These are phyloP conservation scores for Biancaea sappan DNA, from an alignment of 306 rosid genomes.

Conservation along the genomic window DNA sequence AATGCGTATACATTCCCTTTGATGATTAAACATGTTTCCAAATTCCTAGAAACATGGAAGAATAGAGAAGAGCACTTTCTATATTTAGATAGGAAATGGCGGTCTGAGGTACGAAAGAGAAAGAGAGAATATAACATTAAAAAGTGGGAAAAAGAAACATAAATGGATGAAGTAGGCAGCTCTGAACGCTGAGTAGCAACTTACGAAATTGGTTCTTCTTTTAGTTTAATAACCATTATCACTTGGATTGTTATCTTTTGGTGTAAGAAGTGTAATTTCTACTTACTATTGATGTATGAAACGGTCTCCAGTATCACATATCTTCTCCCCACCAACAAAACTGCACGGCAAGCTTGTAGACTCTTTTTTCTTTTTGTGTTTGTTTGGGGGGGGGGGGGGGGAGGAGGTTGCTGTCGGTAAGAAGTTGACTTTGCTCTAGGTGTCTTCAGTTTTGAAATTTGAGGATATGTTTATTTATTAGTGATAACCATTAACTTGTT, in stretches of 20 bases:
- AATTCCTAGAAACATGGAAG: neutral
- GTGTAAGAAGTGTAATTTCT: neutral
- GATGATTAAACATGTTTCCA: neutral
- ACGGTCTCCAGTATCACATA: neutral
- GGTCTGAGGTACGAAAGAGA: neutral
- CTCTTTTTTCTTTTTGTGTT: neutral
- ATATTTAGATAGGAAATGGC: neutral
- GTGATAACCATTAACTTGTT: neutral
- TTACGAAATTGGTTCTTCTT: neutral
- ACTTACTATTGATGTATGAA: neutral
- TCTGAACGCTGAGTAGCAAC: neutral
- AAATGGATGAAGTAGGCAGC: neutral
- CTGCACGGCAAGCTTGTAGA: no score
- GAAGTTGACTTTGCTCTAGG: slow-evolving; percentile 3
- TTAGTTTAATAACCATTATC: no score
- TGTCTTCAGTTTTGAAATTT: neutral
- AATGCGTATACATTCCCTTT: neutral
- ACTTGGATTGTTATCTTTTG: neutral
- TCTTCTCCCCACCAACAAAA: no score
- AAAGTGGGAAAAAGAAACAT: neutral
- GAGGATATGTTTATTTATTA: neutral
- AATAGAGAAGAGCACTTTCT: no score
- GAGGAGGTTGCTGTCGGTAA: neutral
- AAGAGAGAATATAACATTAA: neutral
- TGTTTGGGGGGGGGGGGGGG: neutral